Percentiles rank a stretch among this genome's conserved stretches.
phyloP scores from a whole-genome alignment of 176 grass and related monocot species.

The Aegilops longissima region DNA sequence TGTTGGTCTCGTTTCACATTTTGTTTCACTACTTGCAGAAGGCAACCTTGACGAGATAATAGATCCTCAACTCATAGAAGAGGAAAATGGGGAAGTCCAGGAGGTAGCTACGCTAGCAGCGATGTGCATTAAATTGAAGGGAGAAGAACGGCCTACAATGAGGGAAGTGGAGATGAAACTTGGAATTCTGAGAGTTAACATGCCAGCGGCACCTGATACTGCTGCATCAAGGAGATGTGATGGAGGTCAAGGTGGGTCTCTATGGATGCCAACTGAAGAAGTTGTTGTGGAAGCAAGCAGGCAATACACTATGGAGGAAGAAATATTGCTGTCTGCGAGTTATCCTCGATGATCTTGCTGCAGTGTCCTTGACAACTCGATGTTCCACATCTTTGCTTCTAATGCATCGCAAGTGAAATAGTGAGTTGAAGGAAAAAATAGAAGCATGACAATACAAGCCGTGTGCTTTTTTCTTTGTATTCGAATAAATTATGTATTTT shows the following conservation, averaged over 20 bases:
- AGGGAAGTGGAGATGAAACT: not conserved
- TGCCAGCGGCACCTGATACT: not conserved
- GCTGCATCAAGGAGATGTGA: not conserved
- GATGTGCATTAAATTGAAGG: constrained; percentile 26
- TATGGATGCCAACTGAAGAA: not conserved
- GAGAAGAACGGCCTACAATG: constrained; percentile 22
- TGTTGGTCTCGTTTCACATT: constrained; percentile 9
- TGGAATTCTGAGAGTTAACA: not conserved
- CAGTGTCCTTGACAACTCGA: no score
- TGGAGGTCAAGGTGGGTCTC: not conserved
- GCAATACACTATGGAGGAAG: not conserved
- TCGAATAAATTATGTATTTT: no score
- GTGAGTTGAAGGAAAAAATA: no score
- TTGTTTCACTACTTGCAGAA: not conserved
- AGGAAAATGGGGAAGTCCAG: not conserved
- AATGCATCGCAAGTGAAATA: no score
- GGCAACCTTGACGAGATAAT: not conserved
- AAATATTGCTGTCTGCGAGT: not conserved
- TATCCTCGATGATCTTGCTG: not conserved
- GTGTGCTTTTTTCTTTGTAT: no score
- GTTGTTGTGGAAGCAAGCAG: not conserved
- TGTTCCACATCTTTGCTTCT: not conserved
- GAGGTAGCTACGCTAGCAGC: constrained; percentile 22
- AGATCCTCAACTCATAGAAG: constrained; percentile 7
- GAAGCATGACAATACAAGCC: no score